Base-by-base conservation (phyloP, 306 rosid genomes). In the Comarum palustre region DNA sequence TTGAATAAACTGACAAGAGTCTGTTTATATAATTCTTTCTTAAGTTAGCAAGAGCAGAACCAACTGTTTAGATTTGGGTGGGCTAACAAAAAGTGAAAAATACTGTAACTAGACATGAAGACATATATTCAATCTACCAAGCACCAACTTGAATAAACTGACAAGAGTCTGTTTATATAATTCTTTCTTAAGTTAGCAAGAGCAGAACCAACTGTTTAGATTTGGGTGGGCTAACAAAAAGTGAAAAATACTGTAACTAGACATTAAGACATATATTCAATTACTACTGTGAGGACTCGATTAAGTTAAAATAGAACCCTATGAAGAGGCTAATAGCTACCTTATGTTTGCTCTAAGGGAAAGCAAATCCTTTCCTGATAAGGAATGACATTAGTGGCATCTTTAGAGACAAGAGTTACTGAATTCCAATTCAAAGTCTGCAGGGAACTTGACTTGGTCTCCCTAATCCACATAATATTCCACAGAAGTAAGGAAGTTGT, bases 401-500 rank as follows among this genome's bases (percentile, higher is more conserved):
- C 29, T 54, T 9, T 22, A 4, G 9, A 20, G 25, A 20, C 10
- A 9, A 54, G 5, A 1, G 11, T 54, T 22, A 54, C 60, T 54
- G 29, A 20, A 20, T n/a, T 54, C 59, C 4, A 54, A 54, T 8
- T 12, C 14, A 8, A 54, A 20, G 25, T 22, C 14, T 54, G 29
- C 29, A 54, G 60, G 60, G 60, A 54, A 54, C 29, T 20, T 54
- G 27, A 20, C 14, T 54, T 10, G 10, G 5, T 19, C 29, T 45
- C 19, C 17, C 13, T 4, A 45, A 45, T 54, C 60, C 60, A 54
- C 29, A 8, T 64, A 15, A 41, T 38, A 64, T 64, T 64, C 29
- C 42, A 64, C 68, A 38, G 0, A 48, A 64, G 48, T 64, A 31
- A 64, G 11, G 17, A 62, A 62, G 27, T 62, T 62, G 34, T 64